These are phyloP conservation scores for Saprolegnia parasitica DNA, from an alignment of 352 stramenopile species.

Conservation along the genomic window DNA sequence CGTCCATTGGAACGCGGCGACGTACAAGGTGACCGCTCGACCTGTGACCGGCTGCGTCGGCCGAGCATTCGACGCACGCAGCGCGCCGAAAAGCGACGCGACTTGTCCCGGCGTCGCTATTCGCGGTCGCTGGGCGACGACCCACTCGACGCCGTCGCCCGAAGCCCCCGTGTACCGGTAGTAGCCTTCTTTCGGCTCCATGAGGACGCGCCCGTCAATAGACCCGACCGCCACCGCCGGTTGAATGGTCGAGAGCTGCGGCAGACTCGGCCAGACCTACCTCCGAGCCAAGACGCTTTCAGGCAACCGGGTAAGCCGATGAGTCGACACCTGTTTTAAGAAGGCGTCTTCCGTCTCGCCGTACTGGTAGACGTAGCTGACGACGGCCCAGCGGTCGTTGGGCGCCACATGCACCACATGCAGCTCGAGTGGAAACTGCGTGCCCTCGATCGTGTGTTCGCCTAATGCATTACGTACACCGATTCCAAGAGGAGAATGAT, in stretches of 20 bases:
- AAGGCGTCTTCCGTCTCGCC: conserved; percentile 2
- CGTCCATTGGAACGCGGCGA: background rate
- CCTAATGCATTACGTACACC: background rate
- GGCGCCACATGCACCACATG: conserved; percentile 45
- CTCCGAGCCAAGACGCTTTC: too few species aligned
- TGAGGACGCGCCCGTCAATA: background rate
- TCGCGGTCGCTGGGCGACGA: background rate
- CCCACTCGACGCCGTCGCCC: background rate
- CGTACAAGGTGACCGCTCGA: conserved; percentile 6
- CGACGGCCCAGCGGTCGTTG: conserved; percentile 42
- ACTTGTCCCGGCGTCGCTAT: conserved; percentile 10
- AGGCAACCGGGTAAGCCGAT: too few species aligned
- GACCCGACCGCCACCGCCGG: background rate
- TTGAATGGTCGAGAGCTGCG: background rate
- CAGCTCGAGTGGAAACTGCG: conserved; percentile 34
- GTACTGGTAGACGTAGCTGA: conserved; percentile 49
- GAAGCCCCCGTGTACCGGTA: background rate
- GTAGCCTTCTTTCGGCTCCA: background rate
- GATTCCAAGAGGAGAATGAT: background rate
- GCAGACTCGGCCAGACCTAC: background rate
- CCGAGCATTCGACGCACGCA: conserved; percentile 6
- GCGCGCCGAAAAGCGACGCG: background rate
- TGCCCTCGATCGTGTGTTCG: conserved; percentile 42
- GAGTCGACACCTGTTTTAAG: background rate
- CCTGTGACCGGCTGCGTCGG: background rate